Base-by-base conservation (phyloP, 169 alveolate species). In the Hepatocystis sp. region DNA sequence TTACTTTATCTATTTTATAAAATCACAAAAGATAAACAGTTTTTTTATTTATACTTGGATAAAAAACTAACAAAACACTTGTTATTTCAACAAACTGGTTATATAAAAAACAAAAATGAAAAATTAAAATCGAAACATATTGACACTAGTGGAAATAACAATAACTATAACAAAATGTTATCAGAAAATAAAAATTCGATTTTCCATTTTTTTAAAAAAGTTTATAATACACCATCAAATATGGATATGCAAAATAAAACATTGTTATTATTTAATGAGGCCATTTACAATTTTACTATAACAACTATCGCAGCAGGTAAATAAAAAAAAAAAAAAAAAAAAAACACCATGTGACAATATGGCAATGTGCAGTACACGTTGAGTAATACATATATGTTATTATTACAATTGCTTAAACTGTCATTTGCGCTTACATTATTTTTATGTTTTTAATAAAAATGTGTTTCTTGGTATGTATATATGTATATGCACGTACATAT, bases 1-100 rank as follows among this genome's bases (percentile, higher is more conserved):
- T 28, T 81, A 40, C 40, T 81, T 34, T 81, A 49, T 49, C 39
- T 81, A 53, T 76, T 81, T 81, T 56, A 36, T 55, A 81, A 81
- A 49, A 60, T 81, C 5, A 81, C 89, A 4, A 81, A 81, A 5
- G 84, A 81, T 51, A 23, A 40, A 11, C 76, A 63, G 1, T 81
- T 61, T 28, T 11, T 63, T 36, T 52, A 42, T 27, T 49, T 51
- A 7, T 56, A 81, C 25, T 39, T 81, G 32, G 49, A 81, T 56
- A 49, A 40, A 5, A 53, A 53, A 15, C 25, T 64, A 40, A 81
- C 84, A 23, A 52, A 81, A 23, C 28, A 56, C 28, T 44, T 81
- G 13, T 28, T 81, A 49, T 63, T 25, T 61, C 47, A 52, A 34
- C 17, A 10, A 25, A 36, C 66, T n/a, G n/a, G n/a, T n/a, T n/a